Conservation (phyloP, 2,329 filamentous ascomycete species). For the Colletotrichum ledebouriae region DNA sequence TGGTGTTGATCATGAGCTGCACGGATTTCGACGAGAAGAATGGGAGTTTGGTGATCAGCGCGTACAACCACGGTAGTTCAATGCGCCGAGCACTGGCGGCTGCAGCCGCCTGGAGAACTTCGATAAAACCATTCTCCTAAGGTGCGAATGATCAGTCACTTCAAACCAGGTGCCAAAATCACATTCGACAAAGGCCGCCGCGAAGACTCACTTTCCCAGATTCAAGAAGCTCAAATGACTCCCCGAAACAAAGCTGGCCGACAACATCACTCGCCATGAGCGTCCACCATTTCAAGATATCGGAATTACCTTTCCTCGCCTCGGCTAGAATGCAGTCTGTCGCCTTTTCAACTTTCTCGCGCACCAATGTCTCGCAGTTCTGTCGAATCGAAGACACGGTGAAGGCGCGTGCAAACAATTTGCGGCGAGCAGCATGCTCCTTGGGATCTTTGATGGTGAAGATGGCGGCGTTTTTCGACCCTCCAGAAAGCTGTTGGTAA, state of each 20-base stretch:
- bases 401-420: conserved; percentile 57
- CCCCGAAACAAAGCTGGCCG: conserved; percentile 66
- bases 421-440: conserved; percentile 46
- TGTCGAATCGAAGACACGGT: conserved; percentile 53
- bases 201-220: conserved; percentile 57
- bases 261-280: conserved; percentile 69
- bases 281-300: conserved; percentile 67
- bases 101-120: not conserved
- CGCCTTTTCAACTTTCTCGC: conserved; percentile 53
- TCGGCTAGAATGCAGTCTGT: conserved; percentile 61
- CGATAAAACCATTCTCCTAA: conserved; percentile 6
- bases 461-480: conserved; percentile 1
- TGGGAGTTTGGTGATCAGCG: not conserved
- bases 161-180: not conserved
- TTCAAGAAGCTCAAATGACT: conserved; percentile 67
- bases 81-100: not conserved
- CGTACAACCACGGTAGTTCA: conserved; percentile 15
- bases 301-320: conserved; percentile 52
- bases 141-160: too few relatives aligned
- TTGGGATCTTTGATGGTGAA: conserved; percentile 25
- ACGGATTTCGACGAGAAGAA: not conserved
- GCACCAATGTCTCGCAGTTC: conserved; percentile 51
- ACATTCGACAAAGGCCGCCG: not conserved
- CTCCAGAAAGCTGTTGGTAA: conserved; percentile 13
- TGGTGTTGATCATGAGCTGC: not conserved